Conservation (phyloP, 768 basidiomycete species). For the Termitomyces sp. region DNA sequence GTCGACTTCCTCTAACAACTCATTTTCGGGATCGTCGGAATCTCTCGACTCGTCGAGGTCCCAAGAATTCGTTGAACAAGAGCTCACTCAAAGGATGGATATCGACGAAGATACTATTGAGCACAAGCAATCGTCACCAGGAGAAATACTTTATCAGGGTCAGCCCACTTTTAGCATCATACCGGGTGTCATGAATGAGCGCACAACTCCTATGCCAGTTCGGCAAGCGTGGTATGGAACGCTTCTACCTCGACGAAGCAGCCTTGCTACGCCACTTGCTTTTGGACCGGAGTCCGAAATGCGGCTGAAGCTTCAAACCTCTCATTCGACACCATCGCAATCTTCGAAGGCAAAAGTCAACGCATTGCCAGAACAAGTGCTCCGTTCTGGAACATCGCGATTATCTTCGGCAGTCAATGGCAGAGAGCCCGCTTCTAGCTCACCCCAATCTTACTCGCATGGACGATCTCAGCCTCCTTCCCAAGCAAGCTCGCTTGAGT, state of each 20-base stretch:
- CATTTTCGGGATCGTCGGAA: neutral
- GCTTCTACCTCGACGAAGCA: slow-evolving; percentile 10
- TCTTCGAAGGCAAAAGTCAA: neutral
- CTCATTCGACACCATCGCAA: slow-evolving; percentile 2
- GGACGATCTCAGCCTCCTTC: slow-evolving; percentile 17
- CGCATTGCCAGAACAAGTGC: slow-evolving; percentile 3
- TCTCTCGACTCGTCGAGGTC: slow-evolving; percentile 19
- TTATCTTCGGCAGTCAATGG: slow-evolving; percentile 10
- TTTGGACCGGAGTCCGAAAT: neutral
- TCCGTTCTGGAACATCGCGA: slow-evolving; percentile 24
- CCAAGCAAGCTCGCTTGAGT: slow-evolving; percentile 15
- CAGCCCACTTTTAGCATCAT: neutral
- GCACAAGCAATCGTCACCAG: neutral
- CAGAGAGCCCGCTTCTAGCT: neutral
- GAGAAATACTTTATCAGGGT: neutral
- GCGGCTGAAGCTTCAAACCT: neutral
- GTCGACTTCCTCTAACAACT: slow-evolving; percentile 17
- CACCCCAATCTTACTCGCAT: slow-evolving; percentile 7
- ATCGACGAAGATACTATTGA: slow-evolving; percentile 7
- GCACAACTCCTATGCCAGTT: slow-evolving; percentile 11
- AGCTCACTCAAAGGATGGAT: slow-evolving; percentile 39
- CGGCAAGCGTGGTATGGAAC: slow-evolving; percentile 31
- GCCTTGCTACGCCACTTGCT: neutral
- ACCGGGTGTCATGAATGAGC: neutral
- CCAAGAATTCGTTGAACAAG: slow-evolving; percentile 38